Evolutionary conservation across 1,284 basidiomycete species (phyloP).

Genomic region (Cryptococcus amylolentus): DNA sequence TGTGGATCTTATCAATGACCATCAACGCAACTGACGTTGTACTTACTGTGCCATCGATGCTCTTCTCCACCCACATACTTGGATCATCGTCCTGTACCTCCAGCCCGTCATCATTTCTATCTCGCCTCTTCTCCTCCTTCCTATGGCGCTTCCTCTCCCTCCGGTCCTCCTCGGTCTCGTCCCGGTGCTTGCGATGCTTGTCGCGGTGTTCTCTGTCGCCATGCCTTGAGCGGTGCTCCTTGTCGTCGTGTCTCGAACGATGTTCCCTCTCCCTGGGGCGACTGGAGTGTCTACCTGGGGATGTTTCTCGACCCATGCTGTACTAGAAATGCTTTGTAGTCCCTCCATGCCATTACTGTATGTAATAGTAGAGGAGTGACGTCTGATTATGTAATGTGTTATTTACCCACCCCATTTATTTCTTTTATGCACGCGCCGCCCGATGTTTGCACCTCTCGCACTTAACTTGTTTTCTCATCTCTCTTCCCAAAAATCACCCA

Average conservation of each 20-base stretch:
- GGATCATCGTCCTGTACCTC: conserved; percentile 56
- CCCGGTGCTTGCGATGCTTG: conserved; percentile 43
- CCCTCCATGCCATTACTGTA: conserved; percentile 3
- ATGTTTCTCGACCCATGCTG: conserved; percentile 4
- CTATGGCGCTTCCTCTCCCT: conserved; percentile 47
- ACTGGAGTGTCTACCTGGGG: too few species aligned
- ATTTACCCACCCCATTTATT: neutral
- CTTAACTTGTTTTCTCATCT: neutral
- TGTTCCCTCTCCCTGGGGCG: conserved; percentile 11
- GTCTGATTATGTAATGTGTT: neutral
- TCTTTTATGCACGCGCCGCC: conserved; percentile 6
- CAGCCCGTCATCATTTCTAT: conserved; percentile 22
- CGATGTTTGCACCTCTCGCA: neutral
- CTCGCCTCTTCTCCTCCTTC: conserved; percentile 31
- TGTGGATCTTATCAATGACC: neutral
- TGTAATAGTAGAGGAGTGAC: neutral
- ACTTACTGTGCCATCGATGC: conserved; percentile 71
- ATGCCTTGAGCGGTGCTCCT: conserved; percentile 3
- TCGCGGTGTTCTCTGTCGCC: conserved; percentile 7
- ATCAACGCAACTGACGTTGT: neutral
- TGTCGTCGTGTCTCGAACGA: conserved; percentile 12
- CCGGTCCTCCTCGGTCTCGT: conserved; percentile 48
- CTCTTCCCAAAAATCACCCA: conserved; percentile 7
- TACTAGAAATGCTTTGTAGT: neutral
- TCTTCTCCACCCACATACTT: conserved; percentile 82